These are phyloP conservation scores for Talaromyces trachyspermus DNA, from an alignment of 495 filamentous ascomycete species.

Conservation along the genomic window DNA sequence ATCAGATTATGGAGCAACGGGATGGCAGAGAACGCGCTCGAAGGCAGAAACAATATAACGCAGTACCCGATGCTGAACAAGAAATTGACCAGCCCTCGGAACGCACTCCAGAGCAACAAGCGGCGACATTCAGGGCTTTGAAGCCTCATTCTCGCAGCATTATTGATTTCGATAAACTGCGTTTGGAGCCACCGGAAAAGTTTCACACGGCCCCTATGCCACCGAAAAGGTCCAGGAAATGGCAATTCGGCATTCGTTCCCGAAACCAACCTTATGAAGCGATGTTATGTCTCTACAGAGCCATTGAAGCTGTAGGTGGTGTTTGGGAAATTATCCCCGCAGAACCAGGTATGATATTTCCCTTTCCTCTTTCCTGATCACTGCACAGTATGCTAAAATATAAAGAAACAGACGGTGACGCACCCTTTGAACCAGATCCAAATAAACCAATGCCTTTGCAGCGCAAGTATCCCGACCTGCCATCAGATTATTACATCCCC, in stretches of 20 bases:
- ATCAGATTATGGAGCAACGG: constrained; percentile 74
- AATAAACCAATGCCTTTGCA: constrained; percentile 34
- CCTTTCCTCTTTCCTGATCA: background rate
- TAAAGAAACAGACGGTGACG: constrained; percentile 6
- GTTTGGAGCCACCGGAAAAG: constrained; percentile 58
- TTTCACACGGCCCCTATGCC: constrained; percentile 51
- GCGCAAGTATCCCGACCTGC: constrained; percentile 39
- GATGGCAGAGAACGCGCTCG: constrained; percentile 36
- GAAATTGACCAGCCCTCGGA: constrained; percentile 15
- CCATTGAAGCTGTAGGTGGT: constrained; percentile 76
- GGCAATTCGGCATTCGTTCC: constrained; percentile 96
- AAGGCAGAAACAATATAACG: constrained; percentile 34
- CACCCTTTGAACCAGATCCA: constrained; percentile 11
- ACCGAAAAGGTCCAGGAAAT: constrained; percentile 68
- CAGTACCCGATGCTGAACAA: constrained; percentile 12
- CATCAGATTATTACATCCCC: constrained; percentile 65
- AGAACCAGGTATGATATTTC: constrained; percentile 26
- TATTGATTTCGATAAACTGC: constrained; percentile 44
- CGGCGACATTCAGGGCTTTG: constrained; percentile 63
- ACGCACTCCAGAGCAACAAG: constrained; percentile 64
- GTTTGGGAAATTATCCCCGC: constrained; percentile 60
- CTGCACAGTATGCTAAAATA: background rate
- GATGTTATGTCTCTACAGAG: constrained; percentile 87
- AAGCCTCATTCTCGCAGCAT: constrained; percentile 71
- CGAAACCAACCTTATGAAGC: constrained; percentile 91